phyloP scores from a whole-genome alignment of 2,329 filamentous ascomycete species.

The Zelopaecilomyces penicillatus region DNA sequence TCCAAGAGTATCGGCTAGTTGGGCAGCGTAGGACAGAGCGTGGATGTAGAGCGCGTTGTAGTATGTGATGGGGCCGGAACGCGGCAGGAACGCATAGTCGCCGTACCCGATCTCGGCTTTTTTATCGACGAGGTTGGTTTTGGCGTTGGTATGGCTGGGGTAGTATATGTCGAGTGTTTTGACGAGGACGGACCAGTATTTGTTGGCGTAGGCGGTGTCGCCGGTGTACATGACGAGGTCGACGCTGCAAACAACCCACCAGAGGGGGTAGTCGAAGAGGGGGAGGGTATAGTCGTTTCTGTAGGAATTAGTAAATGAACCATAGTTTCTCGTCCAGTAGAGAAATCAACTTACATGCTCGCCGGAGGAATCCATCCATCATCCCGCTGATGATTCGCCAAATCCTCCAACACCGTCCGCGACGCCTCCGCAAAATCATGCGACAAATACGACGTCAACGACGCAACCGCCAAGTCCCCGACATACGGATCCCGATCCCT shows the following conservation, averaged over 20 bases:
- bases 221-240: constrained; percentile 43
- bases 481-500: constrained; percentile 45
- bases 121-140: constrained; percentile 34
- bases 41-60: constrained; percentile 44
- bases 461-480: constrained; percentile 42
- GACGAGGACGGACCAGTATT: constrained; percentile 33
- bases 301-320: neutral
- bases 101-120: constrained; percentile 31
- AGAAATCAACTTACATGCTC: constrained; percentile 32
- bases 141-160: constrained; percentile 29
- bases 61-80: constrained; percentile 40
- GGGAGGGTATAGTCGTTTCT: constrained; percentile 37
- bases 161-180: constrained; percentile 39
- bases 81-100: constrained; percentile 42
- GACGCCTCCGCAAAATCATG: constrained; percentile 33
- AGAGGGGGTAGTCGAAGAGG: constrained; percentile 44
- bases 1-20: constrained; percentile 28
- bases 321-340: neutral
- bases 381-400: constrained; percentile 38
- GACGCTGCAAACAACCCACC: constrained; percentile 41
- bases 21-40: constrained; percentile 35
- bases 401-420: constrained; percentile 40
- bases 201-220: constrained; percentile 30
- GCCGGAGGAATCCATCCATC: constrained; percentile 48
- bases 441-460: constrained; percentile 38